These are phyloP conservation scores for Aspergillus nidulans DNA, from an alignment of 495 filamentous ascomycete genomes.

Conservation along the genomic window DNA sequence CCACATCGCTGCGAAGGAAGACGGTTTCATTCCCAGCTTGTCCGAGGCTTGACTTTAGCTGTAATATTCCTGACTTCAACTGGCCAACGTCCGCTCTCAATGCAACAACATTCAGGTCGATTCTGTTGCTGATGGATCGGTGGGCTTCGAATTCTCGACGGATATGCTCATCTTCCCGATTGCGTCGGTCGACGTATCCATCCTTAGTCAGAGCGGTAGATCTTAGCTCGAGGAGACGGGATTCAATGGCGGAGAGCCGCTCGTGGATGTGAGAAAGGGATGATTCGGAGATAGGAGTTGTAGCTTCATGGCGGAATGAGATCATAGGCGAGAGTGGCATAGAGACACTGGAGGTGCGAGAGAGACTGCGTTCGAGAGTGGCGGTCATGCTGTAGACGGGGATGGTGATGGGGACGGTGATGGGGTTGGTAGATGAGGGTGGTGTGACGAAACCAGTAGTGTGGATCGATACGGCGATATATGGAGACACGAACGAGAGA, in stretches of 20 bases:
- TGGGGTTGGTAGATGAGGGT: no score
- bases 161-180: conserved; percentile 40
- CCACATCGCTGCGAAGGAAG: conserved; percentile 36
- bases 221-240: conserved; percentile 35
- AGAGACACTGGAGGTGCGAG: conserved; percentile 36
- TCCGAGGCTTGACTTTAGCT: conserved; percentile 31
- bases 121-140: conserved; percentile 32
- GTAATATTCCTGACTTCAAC: conserved; percentile 33
- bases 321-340: conserved; percentile 38
- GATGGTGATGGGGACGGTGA: background rate
- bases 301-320: conserved; percentile 31
- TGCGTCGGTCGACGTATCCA: conserved; percentile 37
- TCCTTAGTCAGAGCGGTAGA: conserved; percentile 37
- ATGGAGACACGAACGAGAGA: no score
- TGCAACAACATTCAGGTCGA: conserved; percentile 38
- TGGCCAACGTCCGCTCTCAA: conserved; percentile 36
- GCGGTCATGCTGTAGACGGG: conserved; percentile 30
- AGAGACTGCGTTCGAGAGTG: conserved; percentile 39
- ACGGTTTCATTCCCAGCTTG: conserved; percentile 36
- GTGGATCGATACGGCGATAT: background rate
- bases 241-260: conserved; percentile 37
- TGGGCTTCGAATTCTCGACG: conserved; percentile 40
- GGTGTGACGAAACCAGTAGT: background rate
- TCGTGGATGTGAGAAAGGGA: conserved; percentile 34
- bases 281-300: conserved; percentile 33